Conservation (phyloP, 495 filamentous ascomycete species). For the Penicillium paradoxum region DNA sequence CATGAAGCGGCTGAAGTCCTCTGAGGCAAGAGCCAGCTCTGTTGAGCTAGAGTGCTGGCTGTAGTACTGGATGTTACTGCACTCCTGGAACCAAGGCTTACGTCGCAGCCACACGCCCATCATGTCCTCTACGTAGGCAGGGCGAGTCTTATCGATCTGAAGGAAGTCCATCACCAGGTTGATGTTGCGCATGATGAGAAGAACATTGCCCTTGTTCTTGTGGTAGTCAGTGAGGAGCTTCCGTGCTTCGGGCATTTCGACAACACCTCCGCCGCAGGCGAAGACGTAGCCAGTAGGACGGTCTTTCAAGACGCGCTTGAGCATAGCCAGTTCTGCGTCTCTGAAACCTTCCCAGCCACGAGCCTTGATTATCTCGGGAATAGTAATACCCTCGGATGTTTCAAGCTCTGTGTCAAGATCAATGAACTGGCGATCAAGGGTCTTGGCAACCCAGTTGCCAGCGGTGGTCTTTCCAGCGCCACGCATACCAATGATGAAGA, state of each 20-base stretch:
- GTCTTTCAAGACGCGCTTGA: constrained; percentile 67
- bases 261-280: constrained; percentile 89
- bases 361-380: constrained; percentile 75
- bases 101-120: constrained; percentile 86
- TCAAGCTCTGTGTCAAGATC: constrained; percentile 90
- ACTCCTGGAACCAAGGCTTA: constrained; percentile 86
- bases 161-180: constrained; percentile 86
- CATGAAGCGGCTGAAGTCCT: constrained; percentile 79
- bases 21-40: constrained; percentile 55
- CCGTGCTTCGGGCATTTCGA: constrained; percentile 80
- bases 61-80: constrained; percentile 93
- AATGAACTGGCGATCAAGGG: constrained; percentile 70
- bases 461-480: constrained; percentile 96
- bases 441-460: constrained; percentile 72
- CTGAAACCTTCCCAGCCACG: constrained; percentile 89
- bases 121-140: constrained; percentile 92
- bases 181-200: constrained; percentile 84
- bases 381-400: constrained; percentile 59
- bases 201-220: constrained; percentile 77
- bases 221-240: constrained; percentile 69
- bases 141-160: constrained; percentile 82
- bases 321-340: constrained; percentile 68
- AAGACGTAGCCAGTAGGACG: constrained; percentile 74
- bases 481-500: constrained; percentile 96
- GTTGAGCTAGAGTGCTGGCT: constrained; percentile 57